phyloP scores from a whole-genome alignment of 805 yeast species.

The Starmerella geochares region DNA sequence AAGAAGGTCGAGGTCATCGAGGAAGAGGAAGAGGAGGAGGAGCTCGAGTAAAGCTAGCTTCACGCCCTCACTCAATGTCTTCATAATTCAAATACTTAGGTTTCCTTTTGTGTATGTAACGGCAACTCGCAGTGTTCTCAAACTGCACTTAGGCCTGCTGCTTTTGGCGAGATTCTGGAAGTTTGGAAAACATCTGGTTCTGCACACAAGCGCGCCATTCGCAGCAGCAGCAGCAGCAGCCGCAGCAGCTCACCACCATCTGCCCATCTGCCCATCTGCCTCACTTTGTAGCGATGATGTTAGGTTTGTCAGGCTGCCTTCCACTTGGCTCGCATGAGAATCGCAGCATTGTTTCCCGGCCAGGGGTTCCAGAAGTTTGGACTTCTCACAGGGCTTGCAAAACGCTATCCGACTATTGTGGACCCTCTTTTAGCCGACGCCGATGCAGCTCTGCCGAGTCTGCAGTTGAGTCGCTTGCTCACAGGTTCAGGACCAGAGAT shows the following conservation, averaged over 20 bases:
- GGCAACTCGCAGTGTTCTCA: too few species aligned
- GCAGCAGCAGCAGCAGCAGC: too few species aligned
- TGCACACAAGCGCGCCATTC: too few species aligned
- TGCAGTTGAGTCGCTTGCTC: constrained; percentile 19
- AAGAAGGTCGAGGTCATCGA: constrained; percentile 48
- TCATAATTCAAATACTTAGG: neutral
- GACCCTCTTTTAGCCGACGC: constrained; percentile 27
- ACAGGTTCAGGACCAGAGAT: constrained; percentile 11
- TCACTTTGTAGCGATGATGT: neutral
- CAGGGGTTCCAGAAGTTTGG: constrained; percentile 34
- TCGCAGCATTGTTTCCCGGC: constrained; percentile 28
- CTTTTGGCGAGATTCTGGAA: too few species aligned
- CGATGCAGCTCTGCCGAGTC: constrained; percentile 38
- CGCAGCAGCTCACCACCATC: neutral
- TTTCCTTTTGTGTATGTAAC: too few species aligned
- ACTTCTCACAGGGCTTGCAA: constrained; percentile 24
- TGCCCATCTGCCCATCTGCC: neutral
- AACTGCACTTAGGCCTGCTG: too few species aligned
- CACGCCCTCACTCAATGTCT: neutral
- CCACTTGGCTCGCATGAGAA: constrained; percentile 1
- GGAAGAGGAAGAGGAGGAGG: constrained; percentile 44
- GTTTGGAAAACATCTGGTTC: neutral
- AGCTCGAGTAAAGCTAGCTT: constrained; percentile 23
- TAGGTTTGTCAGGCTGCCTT: neutral
- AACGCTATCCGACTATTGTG: constrained; percentile 23